phyloP scores from a whole-genome alignment of 2,329 filamentous ascomycete species.

The Beauveria brongniartii region DNA sequence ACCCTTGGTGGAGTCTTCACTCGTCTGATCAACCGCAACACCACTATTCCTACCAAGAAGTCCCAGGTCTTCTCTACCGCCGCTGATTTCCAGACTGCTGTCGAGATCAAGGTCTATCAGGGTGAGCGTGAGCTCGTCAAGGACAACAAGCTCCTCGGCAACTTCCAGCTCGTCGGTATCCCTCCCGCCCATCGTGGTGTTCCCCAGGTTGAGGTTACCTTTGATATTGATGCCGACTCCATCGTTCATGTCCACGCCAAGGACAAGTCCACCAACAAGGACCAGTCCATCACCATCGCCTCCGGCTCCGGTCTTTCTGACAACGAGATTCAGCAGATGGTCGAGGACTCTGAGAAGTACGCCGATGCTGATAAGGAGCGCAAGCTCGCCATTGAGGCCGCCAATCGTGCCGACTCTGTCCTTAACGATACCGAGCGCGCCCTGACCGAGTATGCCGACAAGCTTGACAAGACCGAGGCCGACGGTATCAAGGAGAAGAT shows the following conservation, averaged over 20 bases:
- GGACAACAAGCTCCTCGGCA: constrained; percentile 97
- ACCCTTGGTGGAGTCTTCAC: constrained; percentile 97
- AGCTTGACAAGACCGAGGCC: constrained; percentile 92
- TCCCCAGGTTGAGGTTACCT: constrained; percentile 94
- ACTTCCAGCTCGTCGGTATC: constrained; percentile 98
- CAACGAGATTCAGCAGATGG: constrained; percentile 92
- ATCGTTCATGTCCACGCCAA: constrained; percentile 97
- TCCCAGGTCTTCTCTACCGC: constrained; percentile 97
- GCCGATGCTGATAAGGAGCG: constrained; percentile 93
- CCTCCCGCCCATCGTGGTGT: constrained; percentile 94
- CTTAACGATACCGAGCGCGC: constrained; percentile 98
- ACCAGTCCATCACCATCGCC: constrained; percentile 98
- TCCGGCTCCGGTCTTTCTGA: constrained; percentile 96
- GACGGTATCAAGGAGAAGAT: constrained; percentile 95
- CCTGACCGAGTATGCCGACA: constrained; percentile 91
- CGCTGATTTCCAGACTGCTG: constrained; percentile 95
- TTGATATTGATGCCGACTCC: constrained; percentile 96
- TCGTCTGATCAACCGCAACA: constrained; percentile 97
- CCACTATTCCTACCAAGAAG: constrained; percentile 98
- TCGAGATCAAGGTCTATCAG: constrained; percentile 99
- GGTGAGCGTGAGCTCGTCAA: constrained; percentile 98
- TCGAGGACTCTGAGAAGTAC: constrained; percentile 95
- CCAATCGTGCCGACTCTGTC: constrained; percentile 95
- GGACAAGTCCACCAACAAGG: constrained; percentile 99
- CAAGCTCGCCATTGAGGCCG: constrained; percentile 88